Percentiles rank a stretch among this genome's conserved stretches.
Conservation (phyloP, 192 early-diverging fungal species). For the Entophlyctis luteolus region DNA sequence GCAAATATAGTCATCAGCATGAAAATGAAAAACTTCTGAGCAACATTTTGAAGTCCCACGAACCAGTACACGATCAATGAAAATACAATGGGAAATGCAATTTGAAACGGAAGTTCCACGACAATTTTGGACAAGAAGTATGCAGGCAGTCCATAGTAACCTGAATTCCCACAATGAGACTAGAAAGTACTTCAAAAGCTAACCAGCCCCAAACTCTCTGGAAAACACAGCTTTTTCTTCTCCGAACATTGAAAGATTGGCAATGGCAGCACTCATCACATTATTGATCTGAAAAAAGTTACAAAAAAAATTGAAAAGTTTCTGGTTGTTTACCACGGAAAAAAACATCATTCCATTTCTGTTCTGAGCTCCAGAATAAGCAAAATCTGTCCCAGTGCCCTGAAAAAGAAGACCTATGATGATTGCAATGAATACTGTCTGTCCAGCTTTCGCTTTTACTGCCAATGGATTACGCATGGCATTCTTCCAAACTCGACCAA, state of each 20-base stretch:
- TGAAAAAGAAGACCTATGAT: slow-evolving; percentile 54
- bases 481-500: slow-evolving; percentile 42
- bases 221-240: slow-evolving; percentile 52
- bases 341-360: slow-evolving; percentile 43
- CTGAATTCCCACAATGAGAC: slow-evolving; percentile 1
- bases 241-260: slow-evolving; percentile 48
- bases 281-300: slow-evolving; percentile 45
- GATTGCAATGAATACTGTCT: slow-evolving; percentile 47
- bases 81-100: slow-evolving; percentile 44
- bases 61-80: slow-evolving; percentile 53
- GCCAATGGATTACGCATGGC: slow-evolving; percentile 52
- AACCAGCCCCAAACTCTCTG: slow-evolving; percentile 49
- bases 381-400: slow-evolving; percentile 38
- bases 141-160: slow-evolving; percentile 55
- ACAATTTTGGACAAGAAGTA: slow-evolving; percentile 57
- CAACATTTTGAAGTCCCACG: slow-evolving; percentile 48
- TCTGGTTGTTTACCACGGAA: neutral
- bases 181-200: neutral
- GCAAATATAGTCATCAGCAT: neutral
- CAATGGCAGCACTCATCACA: slow-evolving; percentile 43
- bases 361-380: slow-evolving; percentile 46
- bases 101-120: slow-evolving; percentile 55
- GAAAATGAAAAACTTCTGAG: slow-evolving; percentile 38
- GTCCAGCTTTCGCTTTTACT: slow-evolving; percentile 42
- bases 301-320: neutral